A percentile compares a stretch with the other conserved stretches of the same genome.
Conservation (phyloP, 768 basidiomycete genomes). For the Lactarius sp. region DNA sequence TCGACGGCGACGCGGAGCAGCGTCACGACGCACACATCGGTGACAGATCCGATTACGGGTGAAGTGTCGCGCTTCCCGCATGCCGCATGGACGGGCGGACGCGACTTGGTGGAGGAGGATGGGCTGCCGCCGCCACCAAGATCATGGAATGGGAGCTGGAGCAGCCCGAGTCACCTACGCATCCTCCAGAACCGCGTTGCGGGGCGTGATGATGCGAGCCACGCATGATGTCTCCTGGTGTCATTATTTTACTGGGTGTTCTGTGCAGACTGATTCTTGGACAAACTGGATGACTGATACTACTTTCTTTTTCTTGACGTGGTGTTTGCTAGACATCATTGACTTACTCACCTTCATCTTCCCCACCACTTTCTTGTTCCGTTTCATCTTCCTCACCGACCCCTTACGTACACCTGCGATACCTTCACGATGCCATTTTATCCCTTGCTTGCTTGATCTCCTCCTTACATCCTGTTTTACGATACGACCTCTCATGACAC, state of each 20-base stretch:
- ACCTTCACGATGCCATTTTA: not conserved
- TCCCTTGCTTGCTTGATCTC: not conserved
- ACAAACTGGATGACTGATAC: too few species aligned
- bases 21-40: slow-evolving; percentile 31
- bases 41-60: slow-evolving; percentile 35
- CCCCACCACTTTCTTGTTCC: not conserved
- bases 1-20: slow-evolving; percentile 31
- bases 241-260: not conserved
- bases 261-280: too few species aligned
- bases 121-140: not conserved
- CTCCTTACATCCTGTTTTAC: not conserved
- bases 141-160: slow-evolving; percentile 22
- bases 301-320: not conserved
- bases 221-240: not conserved
- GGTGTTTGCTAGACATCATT: slow-evolving; percentile 2
- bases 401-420: not conserved
- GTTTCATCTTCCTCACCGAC: not conserved
- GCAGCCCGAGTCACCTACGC: slow-evolving; percentile 19
- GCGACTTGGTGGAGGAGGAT: not conserved
- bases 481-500: slow-evolving; percentile 4
- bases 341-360: not conserved
- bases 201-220: slow-evolving; percentile 10
- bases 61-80: slow-evolving; percentile 30
- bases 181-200: slow-evolving; percentile 18
- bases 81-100: slow-evolving; percentile 23